phyloP scores from a whole-genome alignment of 805 yeast species.

The Candida insectorum region DNA sequence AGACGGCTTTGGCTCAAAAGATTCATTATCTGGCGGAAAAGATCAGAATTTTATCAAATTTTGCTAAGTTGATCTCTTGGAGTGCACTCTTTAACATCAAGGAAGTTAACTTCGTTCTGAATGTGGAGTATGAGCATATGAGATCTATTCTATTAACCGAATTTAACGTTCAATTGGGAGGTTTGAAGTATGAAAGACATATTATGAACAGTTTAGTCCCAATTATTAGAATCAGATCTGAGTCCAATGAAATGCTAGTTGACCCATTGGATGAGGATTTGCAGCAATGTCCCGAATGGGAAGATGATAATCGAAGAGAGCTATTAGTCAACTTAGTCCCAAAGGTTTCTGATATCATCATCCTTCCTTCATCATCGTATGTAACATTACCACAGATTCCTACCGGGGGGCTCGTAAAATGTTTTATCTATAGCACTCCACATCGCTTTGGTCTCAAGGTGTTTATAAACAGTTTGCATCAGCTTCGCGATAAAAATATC shows the following conservation, averaged over 20 bases:
- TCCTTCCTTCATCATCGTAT: neutral
- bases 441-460: slow-evolving; percentile 5
- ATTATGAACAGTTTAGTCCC: slow-evolving; percentile 3
- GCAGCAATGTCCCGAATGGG: slow-evolving; percentile 1
- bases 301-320: slow-evolving; percentile 6
- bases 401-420: too few relatives aligned
- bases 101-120: slow-evolving; percentile 4
- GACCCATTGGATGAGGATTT: slow-evolving; percentile 5
- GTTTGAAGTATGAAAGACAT: slow-evolving; percentile 2
- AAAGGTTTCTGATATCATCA: neutral
- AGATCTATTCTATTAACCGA: slow-evolving; percentile 5
- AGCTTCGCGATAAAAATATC: neutral
- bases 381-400: too few relatives aligned
- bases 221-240: slow-evolving; percentile 1
- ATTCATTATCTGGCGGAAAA: slow-evolving; percentile 42
- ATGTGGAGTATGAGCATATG: slow-evolving; percentile 1
- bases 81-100: slow-evolving; percentile 17
- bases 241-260: neutral
- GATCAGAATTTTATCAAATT: slow-evolving; percentile 33
- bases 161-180: slow-evolving; percentile 1
- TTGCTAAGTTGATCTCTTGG: slow-evolving; percentile 31
- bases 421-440: slow-evolving; percentile 3
- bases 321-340: neutral
- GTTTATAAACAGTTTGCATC: slow-evolving; percentile 8
- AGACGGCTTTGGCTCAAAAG: slow-evolving; percentile 36